Conservation (phyloP, 192 early-diverging fungal genomes). For the Backusella morwellensis region DNA sequence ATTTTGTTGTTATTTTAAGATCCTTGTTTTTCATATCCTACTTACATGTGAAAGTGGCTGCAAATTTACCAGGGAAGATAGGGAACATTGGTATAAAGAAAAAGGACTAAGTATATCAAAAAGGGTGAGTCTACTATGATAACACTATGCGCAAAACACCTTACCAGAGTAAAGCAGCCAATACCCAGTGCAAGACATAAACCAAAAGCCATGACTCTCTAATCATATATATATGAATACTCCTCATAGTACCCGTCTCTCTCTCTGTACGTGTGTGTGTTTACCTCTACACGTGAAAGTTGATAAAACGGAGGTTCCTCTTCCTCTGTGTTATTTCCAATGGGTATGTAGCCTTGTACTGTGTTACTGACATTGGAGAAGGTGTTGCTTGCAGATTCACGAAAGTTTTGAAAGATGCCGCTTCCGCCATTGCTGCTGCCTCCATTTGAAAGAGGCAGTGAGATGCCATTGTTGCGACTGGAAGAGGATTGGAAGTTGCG, state of each 20-base stretch:
- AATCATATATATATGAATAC: background rate
- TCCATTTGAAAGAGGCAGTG: conserved; percentile 23
- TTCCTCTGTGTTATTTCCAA: conserved; percentile 27
- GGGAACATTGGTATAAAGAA: conserved; percentile 63
- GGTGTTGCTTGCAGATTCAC: conserved; percentile 26
- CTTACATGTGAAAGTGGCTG: conserved; percentile 76
- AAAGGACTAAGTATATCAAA: conserved; percentile 38
- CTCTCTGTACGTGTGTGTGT: background rate
- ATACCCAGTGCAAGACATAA: conserved; percentile 47
- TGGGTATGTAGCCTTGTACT: conserved; percentile 42
- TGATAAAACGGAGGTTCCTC: conserved; percentile 40
- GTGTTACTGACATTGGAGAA: conserved; percentile 35
- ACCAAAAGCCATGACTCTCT: conserved; percentile 45
- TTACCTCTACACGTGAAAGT: conserved; percentile 41
- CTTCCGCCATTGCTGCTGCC: background rate
- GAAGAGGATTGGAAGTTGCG: conserved; percentile 39
- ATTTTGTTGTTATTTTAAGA: background rate
- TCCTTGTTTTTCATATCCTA: background rate
- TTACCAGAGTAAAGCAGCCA: conserved; percentile 40
- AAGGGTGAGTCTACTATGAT: background rate
- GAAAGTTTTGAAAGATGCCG: conserved; percentile 10
- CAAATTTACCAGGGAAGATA: conserved; percentile 72
- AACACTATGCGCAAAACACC: background rate
- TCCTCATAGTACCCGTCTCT: background rate
- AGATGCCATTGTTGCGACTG: background rate